Conservation (phyloP, 2,329 filamentous ascomycete genomes). For the Aspergillus fumigatiaffinis region DNA sequence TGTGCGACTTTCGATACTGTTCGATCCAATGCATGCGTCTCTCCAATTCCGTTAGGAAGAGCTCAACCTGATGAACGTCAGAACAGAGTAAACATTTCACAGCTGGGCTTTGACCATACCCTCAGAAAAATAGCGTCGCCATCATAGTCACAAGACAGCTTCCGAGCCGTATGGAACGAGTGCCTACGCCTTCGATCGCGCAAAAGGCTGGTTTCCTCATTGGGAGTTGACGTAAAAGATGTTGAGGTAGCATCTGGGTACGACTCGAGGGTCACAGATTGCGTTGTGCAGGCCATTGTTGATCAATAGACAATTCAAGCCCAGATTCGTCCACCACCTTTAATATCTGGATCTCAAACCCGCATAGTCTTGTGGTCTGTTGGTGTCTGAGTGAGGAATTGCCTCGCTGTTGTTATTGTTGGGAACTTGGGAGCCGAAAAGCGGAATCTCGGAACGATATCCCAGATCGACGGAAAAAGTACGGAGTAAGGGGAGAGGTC, state of each 20-base stretch:
- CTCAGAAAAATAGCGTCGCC: conserved; percentile 44
- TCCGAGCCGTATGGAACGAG: conserved; percentile 42
- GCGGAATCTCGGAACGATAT: not conserved
- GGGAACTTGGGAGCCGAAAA: conserved; percentile 4
- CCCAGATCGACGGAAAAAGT: not conserved
- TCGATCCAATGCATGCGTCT: conserved; percentile 84
- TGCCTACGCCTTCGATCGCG: conserved; percentile 42
- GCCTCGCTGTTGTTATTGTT: not conserved
- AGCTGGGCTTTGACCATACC: conserved; percentile 19
- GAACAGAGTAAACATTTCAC: not conserved
- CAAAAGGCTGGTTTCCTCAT: conserved; percentile 31
- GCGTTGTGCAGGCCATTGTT: conserved; percentile 37
- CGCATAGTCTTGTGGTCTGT: conserved; percentile 8
- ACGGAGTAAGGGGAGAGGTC: conserved; percentile 1
- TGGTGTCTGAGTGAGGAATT: not conserved
- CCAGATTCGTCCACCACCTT: not conserved
- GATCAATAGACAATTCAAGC: not conserved
- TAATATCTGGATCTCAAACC: conserved; percentile 2
- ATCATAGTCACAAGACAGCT: conserved; percentile 43
- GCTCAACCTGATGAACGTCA: conserved; percentile 36
- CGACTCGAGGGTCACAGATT: conserved; percentile 39
- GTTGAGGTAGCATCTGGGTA: conserved; percentile 25
- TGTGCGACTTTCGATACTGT: conserved; percentile 75
- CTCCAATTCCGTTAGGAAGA: conserved; percentile 72
- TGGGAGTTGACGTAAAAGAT: conserved; percentile 26